Evolutionary conservation across 495 filamentous ascomycete genomes (phyloP), one percentile per base, ranked within the genome.

Genomic region (Neurospora sp.): DNA sequence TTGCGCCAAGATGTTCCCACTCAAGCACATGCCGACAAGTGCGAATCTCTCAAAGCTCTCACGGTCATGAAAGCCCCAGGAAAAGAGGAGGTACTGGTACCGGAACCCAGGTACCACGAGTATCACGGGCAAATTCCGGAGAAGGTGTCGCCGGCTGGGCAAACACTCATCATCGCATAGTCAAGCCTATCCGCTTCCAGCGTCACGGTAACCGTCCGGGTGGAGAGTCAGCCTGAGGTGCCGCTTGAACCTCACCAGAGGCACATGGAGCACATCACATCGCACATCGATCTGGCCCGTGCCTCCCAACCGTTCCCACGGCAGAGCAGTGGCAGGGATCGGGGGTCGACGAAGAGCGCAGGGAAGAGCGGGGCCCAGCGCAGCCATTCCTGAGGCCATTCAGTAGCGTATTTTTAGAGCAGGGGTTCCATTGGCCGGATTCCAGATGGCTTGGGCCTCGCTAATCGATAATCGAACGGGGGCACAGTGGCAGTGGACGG

Each of bases 391-490:
- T 62, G 54, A 62, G 23, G 12, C 54, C 54, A 62, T 31, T 16
- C 5, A 35, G 27, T 62, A 62, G 42, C 16, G 39, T 54, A 35
- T 54, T 27, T 70, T 48, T 75, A 72, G 44, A 75, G 72, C 74
- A 73, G 73, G 69, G 72, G 14, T 31, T 46, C 42, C 40, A 23
- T 39, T 18, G 35, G 39, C 70, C 20, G 42, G 46, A 71, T 31
- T 16, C 6, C 27, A 66, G 27, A 66, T 66, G 27, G 41, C 69
- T 70, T 70, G 39, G 42, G 41, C 41, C 40, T 54, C 70, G 73
- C 70, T 74, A 74, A 71, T 80, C 79, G 79, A 78, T 81, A 81
- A 81, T 81, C 79, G 79, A 81, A 76, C 76, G 73, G 79, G 75
- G 73, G 78, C 77, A 79, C 78, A 62, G 27, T 62, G 54, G 23